Conservation (phyloP, 306 rosid genomes). For the Lotus japonicus region DNA sequence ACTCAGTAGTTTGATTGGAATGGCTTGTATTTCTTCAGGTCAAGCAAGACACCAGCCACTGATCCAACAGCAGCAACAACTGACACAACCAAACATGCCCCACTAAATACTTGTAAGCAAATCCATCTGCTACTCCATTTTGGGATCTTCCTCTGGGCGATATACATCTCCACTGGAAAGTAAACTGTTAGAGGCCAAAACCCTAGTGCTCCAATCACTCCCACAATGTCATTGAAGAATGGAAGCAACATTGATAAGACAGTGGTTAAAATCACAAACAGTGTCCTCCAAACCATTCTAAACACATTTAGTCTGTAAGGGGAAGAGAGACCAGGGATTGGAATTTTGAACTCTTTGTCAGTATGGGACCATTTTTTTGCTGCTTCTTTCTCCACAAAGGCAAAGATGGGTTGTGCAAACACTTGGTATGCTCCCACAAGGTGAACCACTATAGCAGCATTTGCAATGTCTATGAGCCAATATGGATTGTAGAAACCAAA, state of each 20-base stretch:
- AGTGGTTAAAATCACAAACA: conserved; percentile 56
- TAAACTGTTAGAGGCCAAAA: conserved; percentile 80
- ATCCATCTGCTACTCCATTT: conserved; percentile 77
- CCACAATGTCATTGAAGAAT: conserved; percentile 71
- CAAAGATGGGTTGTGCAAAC: conserved; percentile 65
- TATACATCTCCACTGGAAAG: conserved; percentile 76
- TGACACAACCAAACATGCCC: conserved; percentile 41
- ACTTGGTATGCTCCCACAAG: conserved; percentile 91
- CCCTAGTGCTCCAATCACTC: conserved; percentile 75
- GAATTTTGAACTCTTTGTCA: conserved; percentile 37
- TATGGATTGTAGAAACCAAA: conserved; percentile 74
- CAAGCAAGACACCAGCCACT: conserved; percentile 55
- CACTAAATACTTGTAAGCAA: conserved; percentile 45
- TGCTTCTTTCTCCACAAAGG: conserved; percentile 53
- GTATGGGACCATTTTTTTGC: conserved; percentile 39
- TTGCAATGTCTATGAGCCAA: conserved; percentile 82
- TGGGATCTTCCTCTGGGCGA: conserved; percentile 55
- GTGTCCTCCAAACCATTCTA: conserved; percentile 53
- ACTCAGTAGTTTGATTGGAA: conserved; percentile 37
- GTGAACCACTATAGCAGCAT: conserved; percentile 75
- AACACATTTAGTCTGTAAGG: conserved; percentile 42
- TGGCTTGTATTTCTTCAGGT: conserved; percentile 50
- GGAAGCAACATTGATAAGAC: conserved; percentile 70
- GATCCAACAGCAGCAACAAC: conserved; percentile 69
- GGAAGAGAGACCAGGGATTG: conserved; percentile 34